These are phyloP conservation scores for Globisporangium okanoganense DNA, from an alignment of 352 stramenopile genomes.

Conservation along the genomic window DNA sequence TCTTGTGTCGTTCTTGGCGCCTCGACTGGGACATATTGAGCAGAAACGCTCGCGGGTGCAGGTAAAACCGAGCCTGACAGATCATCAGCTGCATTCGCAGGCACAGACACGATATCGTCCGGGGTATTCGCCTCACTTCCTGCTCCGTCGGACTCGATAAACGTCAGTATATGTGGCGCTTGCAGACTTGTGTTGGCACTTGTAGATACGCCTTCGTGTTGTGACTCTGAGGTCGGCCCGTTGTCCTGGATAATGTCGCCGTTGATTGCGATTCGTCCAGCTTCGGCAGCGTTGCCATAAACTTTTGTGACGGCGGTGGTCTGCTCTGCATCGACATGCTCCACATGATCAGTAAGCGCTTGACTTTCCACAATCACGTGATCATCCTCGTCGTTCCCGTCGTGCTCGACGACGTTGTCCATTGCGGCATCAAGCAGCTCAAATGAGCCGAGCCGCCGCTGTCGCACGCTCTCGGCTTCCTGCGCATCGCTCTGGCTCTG, in stretches of 20 bases:
- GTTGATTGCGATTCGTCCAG: not conserved
- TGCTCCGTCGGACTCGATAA: not conserved
- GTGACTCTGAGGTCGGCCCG: not conserved
- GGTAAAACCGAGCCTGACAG: not conserved
- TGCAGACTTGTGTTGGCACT: not conserved
- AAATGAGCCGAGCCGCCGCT: slow-evolving; percentile 14
- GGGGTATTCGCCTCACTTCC: not conserved
- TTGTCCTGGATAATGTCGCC: not conserved
- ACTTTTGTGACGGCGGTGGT: not conserved
- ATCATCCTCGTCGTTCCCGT: slow-evolving; percentile 2
- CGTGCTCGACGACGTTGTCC: slow-evolving; percentile 15
- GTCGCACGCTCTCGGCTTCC: slow-evolving; percentile 1
- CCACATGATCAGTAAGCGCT: too few relatives aligned
- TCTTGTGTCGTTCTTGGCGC: not conserved
- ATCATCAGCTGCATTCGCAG: not conserved
- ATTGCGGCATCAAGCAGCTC: slow-evolving; percentile 17
- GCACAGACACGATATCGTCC: not conserved
- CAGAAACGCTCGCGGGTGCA: not conserved
- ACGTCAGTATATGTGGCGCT: not conserved
- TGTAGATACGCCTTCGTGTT: not conserved
- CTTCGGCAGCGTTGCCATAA: not conserved
- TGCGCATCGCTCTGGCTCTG: slow-evolving; percentile 1
- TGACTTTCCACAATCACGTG: not conserved
- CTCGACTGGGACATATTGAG: not conserved
- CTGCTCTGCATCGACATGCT: not conserved